phyloP scores from a whole-genome alignment of 495 filamentous ascomycete genomes.

The Lasiosphaeriaceae sp. region DNA sequence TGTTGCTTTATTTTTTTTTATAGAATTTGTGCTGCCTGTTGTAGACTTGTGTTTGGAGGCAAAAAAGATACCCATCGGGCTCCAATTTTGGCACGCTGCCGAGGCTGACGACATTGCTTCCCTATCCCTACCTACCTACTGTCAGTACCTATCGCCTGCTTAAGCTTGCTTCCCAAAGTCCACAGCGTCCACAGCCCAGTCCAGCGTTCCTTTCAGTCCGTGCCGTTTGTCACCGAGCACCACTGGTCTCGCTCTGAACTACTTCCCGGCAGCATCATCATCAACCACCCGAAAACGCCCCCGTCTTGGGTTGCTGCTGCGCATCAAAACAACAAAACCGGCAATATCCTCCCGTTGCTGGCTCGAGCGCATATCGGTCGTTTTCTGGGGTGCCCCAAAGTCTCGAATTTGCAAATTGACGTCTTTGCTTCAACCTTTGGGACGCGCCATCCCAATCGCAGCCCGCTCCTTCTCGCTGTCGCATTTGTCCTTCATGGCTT shows the following conservation, averaged over 20 bases:
- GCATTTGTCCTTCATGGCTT: constrained; percentile 34
- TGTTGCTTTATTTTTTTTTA: no score
- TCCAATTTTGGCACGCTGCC: constrained; percentile 16
- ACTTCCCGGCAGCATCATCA: constrained; percentile 16
- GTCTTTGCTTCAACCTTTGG: not conserved
- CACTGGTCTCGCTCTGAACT: constrained; percentile 1
- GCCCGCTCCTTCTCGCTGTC: constrained; percentile 13
- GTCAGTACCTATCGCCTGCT: no score
- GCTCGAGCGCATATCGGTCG: constrained; percentile 10
- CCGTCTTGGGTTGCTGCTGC: not conserved
- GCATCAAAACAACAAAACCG: constrained; percentile 3
- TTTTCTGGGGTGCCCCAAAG: constrained; percentile 3
- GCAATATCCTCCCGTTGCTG: not conserved
- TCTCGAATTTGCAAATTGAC: not conserved
- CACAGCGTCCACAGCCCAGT: not conserved
- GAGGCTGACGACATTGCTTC: constrained; percentile 24
- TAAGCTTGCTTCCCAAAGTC: no score
- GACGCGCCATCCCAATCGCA: constrained; percentile 1
- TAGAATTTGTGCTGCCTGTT: not conserved
- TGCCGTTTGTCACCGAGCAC: constrained; percentile 6
- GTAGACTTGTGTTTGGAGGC: not conserved
- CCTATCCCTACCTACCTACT: not conserved
- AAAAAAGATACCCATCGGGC: constrained; percentile 15
- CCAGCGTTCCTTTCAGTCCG: not conserved
- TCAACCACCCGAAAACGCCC: constrained; percentile 17